Evolutionary conservation across 176 grass and related monocot genomes (phyloP).

Genomic region (Eleusine coracana): DNA sequence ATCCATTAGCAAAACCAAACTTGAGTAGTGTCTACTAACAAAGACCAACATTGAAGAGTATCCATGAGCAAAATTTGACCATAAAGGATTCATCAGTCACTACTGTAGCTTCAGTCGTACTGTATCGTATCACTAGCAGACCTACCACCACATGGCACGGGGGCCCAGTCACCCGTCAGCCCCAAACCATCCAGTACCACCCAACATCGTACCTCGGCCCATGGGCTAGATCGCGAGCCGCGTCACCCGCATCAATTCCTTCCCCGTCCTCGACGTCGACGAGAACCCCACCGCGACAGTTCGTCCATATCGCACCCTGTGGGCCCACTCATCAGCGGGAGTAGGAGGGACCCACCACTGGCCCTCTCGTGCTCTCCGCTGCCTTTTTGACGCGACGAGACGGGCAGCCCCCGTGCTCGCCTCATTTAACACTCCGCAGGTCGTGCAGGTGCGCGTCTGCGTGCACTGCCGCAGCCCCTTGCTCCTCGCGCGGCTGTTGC

Average conservation of each 20-base stretch:
- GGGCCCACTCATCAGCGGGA: background rate
- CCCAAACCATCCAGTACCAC: too few relatives aligned
- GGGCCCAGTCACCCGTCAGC: background rate
- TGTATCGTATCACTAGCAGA: background rate
- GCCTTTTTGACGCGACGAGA: conserved; percentile 6
- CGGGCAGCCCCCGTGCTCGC: background rate
- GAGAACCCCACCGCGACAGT: background rate
- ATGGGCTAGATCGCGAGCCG: background rate
- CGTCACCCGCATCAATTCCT: background rate
- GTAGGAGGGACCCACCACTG: background rate
- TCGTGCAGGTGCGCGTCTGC: background rate
- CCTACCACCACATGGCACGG: background rate
- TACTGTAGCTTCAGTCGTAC: too few relatives aligned
- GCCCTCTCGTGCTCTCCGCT: conserved; percentile 11
- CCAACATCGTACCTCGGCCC: background rate
- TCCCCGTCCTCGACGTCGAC: background rate
- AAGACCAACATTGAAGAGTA: too few relatives aligned
- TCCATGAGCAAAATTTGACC: too few relatives aligned
- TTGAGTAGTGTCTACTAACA: too few relatives aligned
- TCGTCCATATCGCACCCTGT: background rate
- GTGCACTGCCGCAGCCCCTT: background rate
- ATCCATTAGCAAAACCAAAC: too few relatives aligned
- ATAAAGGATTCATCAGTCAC: too few relatives aligned
- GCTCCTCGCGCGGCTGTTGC: background rate
- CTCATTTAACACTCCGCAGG: background rate